phyloP scores from a whole-genome alignment of 192 early-diverging fungal genomes.

The Linnemannia elongata region DNA sequence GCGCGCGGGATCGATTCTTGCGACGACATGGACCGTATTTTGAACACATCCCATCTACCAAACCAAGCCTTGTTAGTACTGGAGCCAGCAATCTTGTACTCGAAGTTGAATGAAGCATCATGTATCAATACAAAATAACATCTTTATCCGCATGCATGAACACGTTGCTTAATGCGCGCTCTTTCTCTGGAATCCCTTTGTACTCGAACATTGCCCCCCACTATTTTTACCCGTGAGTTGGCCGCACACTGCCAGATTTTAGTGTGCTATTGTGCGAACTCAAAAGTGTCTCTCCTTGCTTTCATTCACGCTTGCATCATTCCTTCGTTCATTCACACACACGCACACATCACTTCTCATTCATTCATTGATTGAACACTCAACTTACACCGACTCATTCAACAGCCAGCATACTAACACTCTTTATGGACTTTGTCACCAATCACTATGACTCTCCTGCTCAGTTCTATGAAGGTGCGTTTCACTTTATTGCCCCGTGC shows the following conservation, averaged over 20 bases:
- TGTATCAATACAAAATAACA: neutral
- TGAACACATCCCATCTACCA: slow-evolving; percentile 4
- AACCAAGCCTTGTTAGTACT: neutral
- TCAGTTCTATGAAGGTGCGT: slow-evolving; percentile 35
- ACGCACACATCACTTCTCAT: neutral
- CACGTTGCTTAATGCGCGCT: neutral
- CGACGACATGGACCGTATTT: slow-evolving; percentile 34
- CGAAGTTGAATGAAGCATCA: neutral
- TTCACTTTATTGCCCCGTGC: neutral
- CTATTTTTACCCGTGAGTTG: neutral
- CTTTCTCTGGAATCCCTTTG: neutral
- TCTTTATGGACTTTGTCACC: slow-evolving; percentile 30
- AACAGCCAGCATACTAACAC: neutral
- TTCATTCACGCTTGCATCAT: neutral
- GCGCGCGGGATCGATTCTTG: slow-evolving; percentile 33
- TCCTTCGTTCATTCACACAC: neutral
- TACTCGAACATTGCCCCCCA: neutral
- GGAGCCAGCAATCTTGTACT: slow-evolving; percentile 15
- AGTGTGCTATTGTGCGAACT: neutral
- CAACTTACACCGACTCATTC: neutral
- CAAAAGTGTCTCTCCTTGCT: neutral
- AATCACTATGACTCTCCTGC: slow-evolving; percentile 40
- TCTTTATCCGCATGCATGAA: neutral
- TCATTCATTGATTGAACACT: neutral
- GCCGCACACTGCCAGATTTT: neutral